Evolutionary conservation across 2,329 filamentous ascomycete genomes (phyloP).

Genomic region (Tricladium varicosporioides): DNA sequence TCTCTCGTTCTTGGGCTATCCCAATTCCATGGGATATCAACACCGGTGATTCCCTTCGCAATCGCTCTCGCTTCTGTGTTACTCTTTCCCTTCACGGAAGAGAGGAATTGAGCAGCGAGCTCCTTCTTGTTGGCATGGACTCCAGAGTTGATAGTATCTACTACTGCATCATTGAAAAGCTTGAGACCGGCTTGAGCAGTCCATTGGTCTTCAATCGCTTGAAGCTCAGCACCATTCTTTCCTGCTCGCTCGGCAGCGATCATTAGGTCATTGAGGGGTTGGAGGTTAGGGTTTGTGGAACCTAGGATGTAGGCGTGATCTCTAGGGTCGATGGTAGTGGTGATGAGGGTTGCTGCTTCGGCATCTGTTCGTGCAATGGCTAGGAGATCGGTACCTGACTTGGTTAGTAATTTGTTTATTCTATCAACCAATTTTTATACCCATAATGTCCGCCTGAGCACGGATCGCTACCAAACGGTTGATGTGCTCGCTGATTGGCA

Average conservation of each 20-base stretch:
- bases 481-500: conserved; percentile 96
- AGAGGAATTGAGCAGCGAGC: conserved; percentile 65
- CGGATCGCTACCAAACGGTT: conserved; percentile 95
- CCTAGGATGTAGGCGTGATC: conserved; percentile 95
- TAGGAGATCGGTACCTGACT: conserved; percentile 74
- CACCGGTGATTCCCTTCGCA: conserved; percentile 73
- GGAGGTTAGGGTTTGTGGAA: conserved; percentile 77
- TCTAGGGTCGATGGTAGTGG: conserved; percentile 90
- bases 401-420: conserved; percentile 5
- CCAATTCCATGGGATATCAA: conserved; percentile 92
- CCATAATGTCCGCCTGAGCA: conserved; percentile 98
- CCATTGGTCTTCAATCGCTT: conserved; percentile 93
- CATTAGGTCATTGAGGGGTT: conserved; percentile 90
- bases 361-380: conserved; percentile 94
- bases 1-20: conserved; percentile 89
- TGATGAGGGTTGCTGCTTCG: conserved; percentile 96
- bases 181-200: conserved; percentile 73
- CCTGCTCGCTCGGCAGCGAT: conserved; percentile 76
- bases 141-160: conserved; percentile 73
- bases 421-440: conserved; percentile 38
- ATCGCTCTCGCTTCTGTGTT: conserved; percentile 78
- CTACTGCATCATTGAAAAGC: conserved; percentile 87
- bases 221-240: conserved; percentile 76
- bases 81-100: conserved; percentile 75
- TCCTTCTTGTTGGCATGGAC: conserved; percentile 66